These are phyloP conservation scores for Dictyophora rubrovolvata DNA, from an alignment of 768 basidiomycete genomes.

Conservation along the genomic window DNA sequence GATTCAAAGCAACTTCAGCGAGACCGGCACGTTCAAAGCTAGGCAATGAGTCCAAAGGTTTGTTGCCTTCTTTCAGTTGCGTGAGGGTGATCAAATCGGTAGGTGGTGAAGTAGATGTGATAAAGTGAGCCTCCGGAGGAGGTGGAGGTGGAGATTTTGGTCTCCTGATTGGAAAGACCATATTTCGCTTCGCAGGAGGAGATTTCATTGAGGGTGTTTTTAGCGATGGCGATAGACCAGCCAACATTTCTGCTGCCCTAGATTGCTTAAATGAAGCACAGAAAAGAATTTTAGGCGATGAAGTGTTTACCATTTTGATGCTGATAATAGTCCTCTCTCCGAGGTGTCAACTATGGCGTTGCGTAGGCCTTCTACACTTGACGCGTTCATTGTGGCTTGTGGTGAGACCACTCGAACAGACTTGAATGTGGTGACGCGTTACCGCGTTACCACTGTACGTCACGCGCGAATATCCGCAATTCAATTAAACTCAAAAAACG, in stretches of 20 bases:
- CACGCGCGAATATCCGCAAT: too few species aligned
- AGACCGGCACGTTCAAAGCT: slow-evolving; percentile 39
- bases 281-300: background rate
- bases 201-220: slow-evolving; percentile 31
- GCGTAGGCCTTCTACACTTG: slow-evolving; percentile 34
- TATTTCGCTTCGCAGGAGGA: slow-evolving; percentile 35
- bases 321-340: slow-evolving; percentile 56
- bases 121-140: slow-evolving; percentile 34
- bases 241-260: slow-evolving; percentile 72
- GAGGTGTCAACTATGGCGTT: slow-evolving; percentile 61
- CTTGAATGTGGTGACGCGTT: background rate
- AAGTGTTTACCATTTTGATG: slow-evolving; percentile 63
- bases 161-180: slow-evolving; percentile 17
- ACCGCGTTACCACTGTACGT: background rate
- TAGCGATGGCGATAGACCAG: slow-evolving; percentile 1
- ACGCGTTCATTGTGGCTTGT: slow-evolving; percentile 7
- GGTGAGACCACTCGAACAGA: background rate
- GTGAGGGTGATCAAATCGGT: slow-evolving; percentile 24
- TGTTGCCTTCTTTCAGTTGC: slow-evolving; percentile 24
- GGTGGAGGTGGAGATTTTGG: slow-evolving; percentile 46
- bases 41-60: slow-evolving; percentile 24
- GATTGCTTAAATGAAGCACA: slow-evolving; percentile 2
- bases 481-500: too few species aligned
- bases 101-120: slow-evolving; percentile 19
- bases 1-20: background rate